Conservation (phyloP, 2,329 filamentous ascomycete species). For the Rhynchosporium graminicola region DNA sequence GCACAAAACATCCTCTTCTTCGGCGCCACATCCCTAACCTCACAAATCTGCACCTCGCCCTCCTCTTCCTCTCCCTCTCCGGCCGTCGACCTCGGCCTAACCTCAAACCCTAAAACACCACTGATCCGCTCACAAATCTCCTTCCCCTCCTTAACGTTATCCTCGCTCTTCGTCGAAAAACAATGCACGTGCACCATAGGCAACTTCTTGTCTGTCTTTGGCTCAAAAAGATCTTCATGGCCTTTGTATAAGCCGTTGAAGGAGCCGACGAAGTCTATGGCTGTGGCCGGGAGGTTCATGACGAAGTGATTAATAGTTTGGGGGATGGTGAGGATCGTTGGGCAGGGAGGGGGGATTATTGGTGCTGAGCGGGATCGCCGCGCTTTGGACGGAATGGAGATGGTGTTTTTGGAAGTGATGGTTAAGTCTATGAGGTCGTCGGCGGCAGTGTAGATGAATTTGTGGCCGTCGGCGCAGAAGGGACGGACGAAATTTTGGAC, state of each 20-base stretch:
- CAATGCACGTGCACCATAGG: slow-evolving; percentile 94
- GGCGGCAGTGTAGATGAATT: slow-evolving; percentile 74
- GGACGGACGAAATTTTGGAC: slow-evolving; percentile 70
- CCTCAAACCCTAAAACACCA: slow-evolving; percentile 50
- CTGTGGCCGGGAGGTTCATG: slow-evolving; percentile 94
- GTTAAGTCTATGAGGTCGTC: slow-evolving; percentile 56
- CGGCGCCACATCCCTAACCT: slow-evolving; percentile 86
- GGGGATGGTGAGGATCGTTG: slow-evolving; percentile 58
- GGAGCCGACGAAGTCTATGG: slow-evolving; percentile 75
- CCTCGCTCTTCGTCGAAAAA: slow-evolving; percentile 81
- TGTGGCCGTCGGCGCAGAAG: slow-evolving; percentile 79
- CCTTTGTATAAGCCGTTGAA: slow-evolving; percentile 82
- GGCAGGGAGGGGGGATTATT: slow-evolving; percentile 40
- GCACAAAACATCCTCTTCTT: slow-evolving; percentile 97
- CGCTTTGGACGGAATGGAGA: slow-evolving; percentile 51
- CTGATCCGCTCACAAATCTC: slow-evolving; percentile 68
- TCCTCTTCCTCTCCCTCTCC: slow-evolving; percentile 50
- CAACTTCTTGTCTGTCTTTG: slow-evolving; percentile 59
- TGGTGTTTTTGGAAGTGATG: slow-evolving; percentile 52
- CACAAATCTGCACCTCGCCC: slow-evolving; percentile 56
- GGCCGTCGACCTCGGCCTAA: slow-evolving; percentile 32
- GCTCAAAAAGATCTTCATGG: slow-evolving; percentile 64
- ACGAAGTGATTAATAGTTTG: slow-evolving; percentile 87
- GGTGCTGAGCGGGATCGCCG: slow-evolving; percentile 34
- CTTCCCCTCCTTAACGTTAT: slow-evolving; percentile 61